phyloP scores from a whole-genome alignment of 768 basidiomycete species.

The Rhodotorula sphaerocarpa region DNA sequence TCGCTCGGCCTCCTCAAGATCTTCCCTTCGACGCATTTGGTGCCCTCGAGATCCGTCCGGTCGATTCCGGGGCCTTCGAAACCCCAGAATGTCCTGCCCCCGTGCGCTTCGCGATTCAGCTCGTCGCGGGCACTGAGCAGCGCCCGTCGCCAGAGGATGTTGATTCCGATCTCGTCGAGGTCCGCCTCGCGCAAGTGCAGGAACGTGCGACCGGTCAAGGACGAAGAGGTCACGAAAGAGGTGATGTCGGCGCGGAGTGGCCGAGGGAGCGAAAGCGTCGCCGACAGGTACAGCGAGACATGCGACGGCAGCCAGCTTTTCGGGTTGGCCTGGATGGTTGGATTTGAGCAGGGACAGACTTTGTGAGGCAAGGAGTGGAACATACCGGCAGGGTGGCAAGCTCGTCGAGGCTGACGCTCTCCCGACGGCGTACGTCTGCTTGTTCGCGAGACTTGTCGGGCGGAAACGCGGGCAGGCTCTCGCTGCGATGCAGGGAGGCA shows the following conservation, averaged over 20 bases:
- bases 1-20: not conserved
- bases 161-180: conserved; percentile 36
- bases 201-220: conserved; percentile 34
- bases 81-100: conserved; percentile 23
- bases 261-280: conserved; percentile 30
- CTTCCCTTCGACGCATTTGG: too few species aligned
- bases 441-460: not conserved
- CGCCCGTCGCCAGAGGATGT: conserved; percentile 24
- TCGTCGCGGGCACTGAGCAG: conserved; percentile 24
- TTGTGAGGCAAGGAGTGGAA: not conserved
- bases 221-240: conserved; percentile 30
- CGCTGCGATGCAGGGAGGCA: conserved; percentile 21
- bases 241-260: conserved; percentile 32
- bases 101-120: conserved; percentile 19
- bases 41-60: not conserved
- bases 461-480: conserved; percentile 27
- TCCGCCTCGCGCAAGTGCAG: conserved; percentile 33
- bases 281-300: conserved; percentile 34
- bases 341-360: not conserved
- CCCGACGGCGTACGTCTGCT: not conserved
- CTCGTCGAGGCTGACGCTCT: not conserved
- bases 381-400: conserved; percentile 18
- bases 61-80: conserved; percentile 5
- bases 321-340: conserved; percentile 21
- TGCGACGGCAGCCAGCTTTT: conserved; percentile 36